These are phyloP conservation scores for Trametes meyenii DNA, from an alignment of 768 basidiomycete genomes.

Conservation along the genomic window DNA sequence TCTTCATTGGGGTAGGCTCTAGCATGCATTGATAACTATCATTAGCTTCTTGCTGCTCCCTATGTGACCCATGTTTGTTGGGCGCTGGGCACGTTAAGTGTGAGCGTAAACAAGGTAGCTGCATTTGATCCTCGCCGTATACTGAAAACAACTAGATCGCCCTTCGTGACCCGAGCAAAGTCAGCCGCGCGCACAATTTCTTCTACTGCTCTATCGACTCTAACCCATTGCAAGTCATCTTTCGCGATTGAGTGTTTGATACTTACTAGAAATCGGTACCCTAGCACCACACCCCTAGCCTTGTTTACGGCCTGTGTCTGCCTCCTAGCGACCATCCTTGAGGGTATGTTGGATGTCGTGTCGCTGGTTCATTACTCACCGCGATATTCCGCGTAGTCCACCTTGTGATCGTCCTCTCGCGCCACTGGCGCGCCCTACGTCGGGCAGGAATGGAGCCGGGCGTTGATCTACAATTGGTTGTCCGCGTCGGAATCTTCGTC, in stretches of 20 bases:
- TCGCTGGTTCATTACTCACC: background rate
- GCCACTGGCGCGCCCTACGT: conserved; percentile 27
- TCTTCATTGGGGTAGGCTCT: background rate
- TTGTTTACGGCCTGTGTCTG: conserved; percentile 30
- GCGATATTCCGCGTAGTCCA: conserved; percentile 25
- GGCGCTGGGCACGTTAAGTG: conserved; percentile 22
- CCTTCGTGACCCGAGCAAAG: conserved; percentile 26
- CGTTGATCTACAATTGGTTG: conserved; percentile 24
- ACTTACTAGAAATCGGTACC: background rate
- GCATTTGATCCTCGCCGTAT: background rate
- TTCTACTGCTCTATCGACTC: conserved; percentile 36
- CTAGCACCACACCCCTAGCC: conserved; percentile 24
- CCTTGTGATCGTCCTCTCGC: conserved; percentile 18
- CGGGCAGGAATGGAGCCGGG: conserved; percentile 6
- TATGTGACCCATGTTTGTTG: conserved; percentile 25
- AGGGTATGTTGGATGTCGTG: conserved; percentile 20
- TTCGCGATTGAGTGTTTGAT: background rate
- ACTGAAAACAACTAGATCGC: conserved; percentile 14
- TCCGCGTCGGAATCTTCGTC: conserved; percentile 30
- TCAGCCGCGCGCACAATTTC: conserved; percentile 27
- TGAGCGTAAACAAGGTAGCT: conserved; percentile 7
- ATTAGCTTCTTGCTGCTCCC: conserved; percentile 24
- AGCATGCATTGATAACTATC: too few relatives aligned
- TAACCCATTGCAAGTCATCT: conserved; percentile 25
- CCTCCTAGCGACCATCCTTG: conserved; percentile 23